Conservation (phyloP, 345 rosid species). For the Sonneratia alba region DNA sequence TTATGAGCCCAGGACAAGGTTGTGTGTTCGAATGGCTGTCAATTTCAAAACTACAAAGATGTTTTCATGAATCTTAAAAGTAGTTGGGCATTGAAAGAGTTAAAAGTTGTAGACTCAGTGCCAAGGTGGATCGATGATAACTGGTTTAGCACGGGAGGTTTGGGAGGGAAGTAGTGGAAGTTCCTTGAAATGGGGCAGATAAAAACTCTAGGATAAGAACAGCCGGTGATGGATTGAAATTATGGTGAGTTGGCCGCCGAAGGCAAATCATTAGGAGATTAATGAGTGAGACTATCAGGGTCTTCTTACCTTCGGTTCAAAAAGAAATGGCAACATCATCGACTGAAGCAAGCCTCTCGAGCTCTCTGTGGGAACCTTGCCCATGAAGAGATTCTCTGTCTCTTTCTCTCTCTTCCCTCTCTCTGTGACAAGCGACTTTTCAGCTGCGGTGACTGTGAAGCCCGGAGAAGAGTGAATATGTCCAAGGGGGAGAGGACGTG, state of each 20-base stretch:
- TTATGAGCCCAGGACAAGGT: too few species aligned
- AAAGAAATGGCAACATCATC: background rate
- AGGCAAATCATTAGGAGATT: background rate
- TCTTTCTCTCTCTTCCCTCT: background rate
- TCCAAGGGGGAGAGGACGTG: constrained; percentile 1
- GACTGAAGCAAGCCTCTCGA: background rate
- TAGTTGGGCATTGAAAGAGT: background rate
- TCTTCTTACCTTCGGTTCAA: background rate
- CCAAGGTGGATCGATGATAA: background rate
- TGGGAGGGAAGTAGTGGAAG: too few species aligned
- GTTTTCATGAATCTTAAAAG: too few species aligned
- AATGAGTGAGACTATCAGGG: background rate
- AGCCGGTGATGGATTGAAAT: too few species aligned
- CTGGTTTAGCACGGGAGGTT: too few species aligned
- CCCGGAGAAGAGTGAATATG: background rate
- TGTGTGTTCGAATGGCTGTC: too few species aligned
- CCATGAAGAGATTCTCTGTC: background rate
- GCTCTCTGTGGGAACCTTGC: background rate
- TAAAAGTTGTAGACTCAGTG: background rate
- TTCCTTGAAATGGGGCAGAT: too few species aligned
- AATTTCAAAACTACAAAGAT: too few species aligned
- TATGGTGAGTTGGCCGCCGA: too few species aligned
- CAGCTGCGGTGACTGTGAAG: background rate
- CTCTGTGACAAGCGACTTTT: background rate
- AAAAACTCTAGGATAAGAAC: too few species aligned